These are phyloP conservation scores for Globisporangium solare DNA, from an alignment of 352 stramenopile genomes.

Conservation along the genomic window DNA sequence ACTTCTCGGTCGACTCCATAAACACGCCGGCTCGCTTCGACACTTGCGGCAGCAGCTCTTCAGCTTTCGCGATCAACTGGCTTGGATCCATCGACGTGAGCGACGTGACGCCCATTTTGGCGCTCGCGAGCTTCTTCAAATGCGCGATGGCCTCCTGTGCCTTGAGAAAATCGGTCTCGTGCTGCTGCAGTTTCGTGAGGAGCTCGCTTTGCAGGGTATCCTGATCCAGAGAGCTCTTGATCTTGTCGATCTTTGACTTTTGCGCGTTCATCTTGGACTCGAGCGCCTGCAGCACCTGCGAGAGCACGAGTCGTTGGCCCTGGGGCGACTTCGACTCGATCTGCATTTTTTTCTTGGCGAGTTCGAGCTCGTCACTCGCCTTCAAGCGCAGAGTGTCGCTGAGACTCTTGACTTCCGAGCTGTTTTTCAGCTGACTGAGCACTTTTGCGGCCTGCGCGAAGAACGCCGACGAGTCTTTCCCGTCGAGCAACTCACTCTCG, in stretches of 20 bases:
- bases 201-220: slow-evolving; percentile 42
- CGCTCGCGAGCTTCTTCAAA: slow-evolving; percentile 56
- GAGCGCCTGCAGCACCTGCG: slow-evolving; percentile 57
- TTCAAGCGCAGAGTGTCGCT: slow-evolving; percentile 37
- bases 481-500: slow-evolving; percentile 62
- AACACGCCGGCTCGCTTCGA: slow-evolving; percentile 44
- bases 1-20: slow-evolving; percentile 64
- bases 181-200: slow-evolving; percentile 44
- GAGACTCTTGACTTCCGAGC: slow-evolving; percentile 47
- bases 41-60: slow-evolving; percentile 57
- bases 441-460: slow-evolving; percentile 55
- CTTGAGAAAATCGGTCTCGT: slow-evolving; percentile 53
- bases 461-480: slow-evolving; percentile 56
- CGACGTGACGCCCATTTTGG: slow-evolving; percentile 53
- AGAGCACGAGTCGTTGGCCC: slow-evolving; percentile 47
- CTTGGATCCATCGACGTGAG: slow-evolving; percentile 52
- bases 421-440: slow-evolving; percentile 58
- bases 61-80: slow-evolving; percentile 51
- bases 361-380: slow-evolving; percentile 38
- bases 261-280: slow-evolving; percentile 46
- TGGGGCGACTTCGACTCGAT: slow-evolving; percentile 11
- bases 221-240: slow-evolving; percentile 36
- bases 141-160: slow-evolving; percentile 49
- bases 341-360: slow-evolving; percentile 29
- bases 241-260: slow-evolving; percentile 29